Evolutionary conservation across 2,329 filamentous ascomycete genomes (phyloP), one percentile per base, ranked within the genome.

Genomic region (Botrytis deweyae): DNA sequence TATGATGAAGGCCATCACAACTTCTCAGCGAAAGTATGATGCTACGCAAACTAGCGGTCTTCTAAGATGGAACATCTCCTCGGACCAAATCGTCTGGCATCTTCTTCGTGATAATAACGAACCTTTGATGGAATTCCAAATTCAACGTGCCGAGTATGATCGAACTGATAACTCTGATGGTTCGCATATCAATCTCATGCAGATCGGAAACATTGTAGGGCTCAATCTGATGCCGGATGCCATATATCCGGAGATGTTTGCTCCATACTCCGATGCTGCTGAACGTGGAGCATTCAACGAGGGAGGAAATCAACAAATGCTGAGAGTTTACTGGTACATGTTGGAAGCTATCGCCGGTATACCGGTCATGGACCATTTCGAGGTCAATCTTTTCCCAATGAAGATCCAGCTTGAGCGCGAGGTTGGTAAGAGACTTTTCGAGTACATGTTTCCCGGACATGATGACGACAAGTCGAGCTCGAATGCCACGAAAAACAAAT

Each of bases 1-100:
- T 84, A 93, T 99, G 86, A 98, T 99, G 96, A 98, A 99, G 80
- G 97, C 96, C 58, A 99, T 99, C 81, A 99, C 96, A 1, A 97
- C 94, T 4, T 97, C 95, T 8, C 96, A 99, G 83, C 88, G 94
- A 74, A 96, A 95, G 81, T 91, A 90, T 76, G 94, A 97, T 75
- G 88, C 88, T 68, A 89, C 90, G 10, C 89, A 94, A 76, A 92
- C 91, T 73, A 95, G 89, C 74, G 94, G 94, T 9, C 85, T 98
- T 59, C 83, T 99, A 72, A 91, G 93, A 78, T 98, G 95, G 92
- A 96, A 94, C 81, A 94, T 99, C 74, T 92, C 93, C n/a, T 94
- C 94, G 3, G 91, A 92, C 61, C 95, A 99, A 81, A 96, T 99
- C 77, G 95, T 98, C 20, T 99, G 96, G 95, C 96, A 98, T 83